Conservation (phyloP, 495 filamentous ascomycete species). For the Xylaria acuta region DNA sequence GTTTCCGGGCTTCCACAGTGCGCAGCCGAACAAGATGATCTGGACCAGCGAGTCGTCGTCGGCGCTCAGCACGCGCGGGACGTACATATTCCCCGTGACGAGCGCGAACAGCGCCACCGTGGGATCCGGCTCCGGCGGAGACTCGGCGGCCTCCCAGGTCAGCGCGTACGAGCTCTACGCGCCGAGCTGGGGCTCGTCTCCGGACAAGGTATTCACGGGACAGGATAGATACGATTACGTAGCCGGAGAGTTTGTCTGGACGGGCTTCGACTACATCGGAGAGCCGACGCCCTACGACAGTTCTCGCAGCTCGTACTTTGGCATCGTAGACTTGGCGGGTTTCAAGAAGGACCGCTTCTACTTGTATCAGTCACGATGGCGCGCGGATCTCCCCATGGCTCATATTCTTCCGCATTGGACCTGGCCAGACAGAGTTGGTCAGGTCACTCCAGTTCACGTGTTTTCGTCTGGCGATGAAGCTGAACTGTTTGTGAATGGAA, state of each 20-base stretch:
- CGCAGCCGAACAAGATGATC: constrained; percentile 54
- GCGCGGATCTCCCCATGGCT: constrained; percentile 46
- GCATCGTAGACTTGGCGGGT: constrained; percentile 58
- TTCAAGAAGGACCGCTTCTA: constrained; percentile 59
- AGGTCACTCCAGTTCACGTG: constrained; percentile 58
- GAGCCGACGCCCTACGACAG: constrained; percentile 55
- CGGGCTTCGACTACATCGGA: constrained; percentile 58
- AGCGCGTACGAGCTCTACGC: constrained; percentile 58
- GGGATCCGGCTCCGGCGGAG: constrained; percentile 32
- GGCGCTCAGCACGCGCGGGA: constrained; percentile 52
- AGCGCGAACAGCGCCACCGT: constrained; percentile 40
- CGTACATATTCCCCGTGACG: constrained; percentile 57
- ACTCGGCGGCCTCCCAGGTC: constrained; percentile 39
- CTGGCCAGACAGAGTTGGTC: constrained; percentile 52
- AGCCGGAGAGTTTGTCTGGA: constrained; percentile 59
- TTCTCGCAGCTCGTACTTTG: constrained; percentile 55
- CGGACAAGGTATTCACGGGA: constrained; percentile 54
- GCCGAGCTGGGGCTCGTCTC: constrained; percentile 47
- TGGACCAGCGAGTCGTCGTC: constrained; percentile 52
- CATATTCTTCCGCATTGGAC: constrained; percentile 60
- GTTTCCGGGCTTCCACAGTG: constrained; percentile 46
- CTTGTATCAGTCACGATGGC: constrained; percentile 56
- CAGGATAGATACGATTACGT: constrained; percentile 54
- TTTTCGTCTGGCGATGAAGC: constrained; percentile 55
- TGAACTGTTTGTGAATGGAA: constrained; percentile 58